Evolutionary conservation across 2,329 filamentous ascomycete species (phyloP), one percentile per base, ranked within the genome.

Genomic region (Coniochaeta hoffmannii): DNA sequence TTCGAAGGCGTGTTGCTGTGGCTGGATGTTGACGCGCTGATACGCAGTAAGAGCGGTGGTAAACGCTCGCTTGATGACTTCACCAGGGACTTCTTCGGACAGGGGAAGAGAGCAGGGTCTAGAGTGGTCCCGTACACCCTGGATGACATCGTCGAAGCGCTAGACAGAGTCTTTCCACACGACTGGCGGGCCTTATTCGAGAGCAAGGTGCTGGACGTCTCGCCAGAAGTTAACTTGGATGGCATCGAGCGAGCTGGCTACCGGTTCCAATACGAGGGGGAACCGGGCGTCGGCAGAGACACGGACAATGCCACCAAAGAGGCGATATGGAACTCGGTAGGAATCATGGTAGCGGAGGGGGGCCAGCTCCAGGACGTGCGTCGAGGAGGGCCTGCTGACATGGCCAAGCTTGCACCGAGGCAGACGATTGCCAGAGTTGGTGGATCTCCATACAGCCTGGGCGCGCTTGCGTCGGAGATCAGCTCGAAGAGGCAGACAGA

Each of bases 191-290:
- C 30, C 30, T 32, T 32, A 8, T 32, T 32, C 7, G 30, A 32
- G 7, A 32, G 12, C 7, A 32, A 32, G 12, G 30, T 32, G 30
- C 12, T 32, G 30, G 30, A 12, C 30, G 7, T 38, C 24, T 50
- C 53, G 35, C 31, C 57, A 9, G 14, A 56, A 6, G 57, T 55
- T 4, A 56, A 58, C 26, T 24, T 49, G 15, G 51, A n/a, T 2
- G 57, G 54, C 12, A 51, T 58, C 17, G 52, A 56, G 54, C 51
- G 57, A 11, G 54, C 57, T 19, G 57, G 57, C 14, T 56, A 56
- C 14, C 35, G 19, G 4, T 54, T 58, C 30, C 14, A 15, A 5
- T 55, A 55, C 38, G 38, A 19, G 17, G 3, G 26, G 5, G 51
- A 54, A 30, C 44, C 30, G 28, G 17, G 24, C 2, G 41, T 17